phyloP scores from a whole-genome alignment of 331 rosid species.

The Telfairia occidentalis region DNA sequence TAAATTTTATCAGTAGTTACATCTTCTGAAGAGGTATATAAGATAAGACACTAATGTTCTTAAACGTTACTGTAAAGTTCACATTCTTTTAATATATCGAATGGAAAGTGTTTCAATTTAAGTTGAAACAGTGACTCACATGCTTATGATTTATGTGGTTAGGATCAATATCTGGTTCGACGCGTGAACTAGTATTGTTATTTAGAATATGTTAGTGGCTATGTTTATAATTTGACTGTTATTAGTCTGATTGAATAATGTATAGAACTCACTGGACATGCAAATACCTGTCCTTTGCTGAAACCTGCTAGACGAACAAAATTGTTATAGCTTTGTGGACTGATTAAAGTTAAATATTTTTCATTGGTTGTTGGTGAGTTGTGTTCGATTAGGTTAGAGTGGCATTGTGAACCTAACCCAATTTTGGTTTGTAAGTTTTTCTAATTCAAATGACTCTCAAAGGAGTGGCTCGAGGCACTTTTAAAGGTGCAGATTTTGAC shows the following conservation, averaged over 20 bases:
- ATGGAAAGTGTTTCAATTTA: neutral
- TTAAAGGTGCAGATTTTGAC: neutral
- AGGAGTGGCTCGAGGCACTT: neutral
- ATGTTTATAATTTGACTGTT: neutral
- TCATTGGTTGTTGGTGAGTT: neutral
- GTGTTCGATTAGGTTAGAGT: neutral
- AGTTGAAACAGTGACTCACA: neutral
- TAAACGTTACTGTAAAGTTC: neutral
- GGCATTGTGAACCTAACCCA: neutral
- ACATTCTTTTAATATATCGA: conserved; percentile 2
- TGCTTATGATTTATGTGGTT: neutral
- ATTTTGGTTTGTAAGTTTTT: neutral
- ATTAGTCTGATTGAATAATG: neutral
- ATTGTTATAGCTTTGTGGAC: neutral
- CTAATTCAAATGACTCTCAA: neutral
- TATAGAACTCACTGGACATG: neutral
- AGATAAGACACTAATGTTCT: neutral
- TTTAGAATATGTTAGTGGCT: neutral
- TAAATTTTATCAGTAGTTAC: neutral
- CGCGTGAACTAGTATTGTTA: neutral
- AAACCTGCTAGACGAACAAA: neutral
- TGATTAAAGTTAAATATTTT: neutral
- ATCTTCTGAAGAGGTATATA: neutral
- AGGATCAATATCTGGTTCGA: neutral
- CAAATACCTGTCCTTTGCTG: neutral